Percentiles rank a stretch among this genome's conserved stretches.
Evolutionary conservation across 148 eudicot species (phyloP).

Genomic region (Rhododendron molle): DNA sequence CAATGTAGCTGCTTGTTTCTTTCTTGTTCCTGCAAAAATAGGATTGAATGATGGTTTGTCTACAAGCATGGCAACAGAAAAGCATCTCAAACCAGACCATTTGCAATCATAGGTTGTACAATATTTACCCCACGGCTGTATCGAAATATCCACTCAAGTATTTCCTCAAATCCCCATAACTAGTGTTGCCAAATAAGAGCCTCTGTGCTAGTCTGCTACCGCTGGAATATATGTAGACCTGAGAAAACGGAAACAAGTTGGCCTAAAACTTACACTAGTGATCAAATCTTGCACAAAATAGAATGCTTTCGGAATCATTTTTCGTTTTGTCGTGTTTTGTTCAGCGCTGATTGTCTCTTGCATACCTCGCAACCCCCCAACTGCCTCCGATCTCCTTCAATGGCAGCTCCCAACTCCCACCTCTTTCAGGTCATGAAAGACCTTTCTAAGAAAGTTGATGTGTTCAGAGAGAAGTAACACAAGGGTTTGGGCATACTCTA

Average conservation of each 20-base stretch:
- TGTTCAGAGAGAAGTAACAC: neutral
- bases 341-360: neutral
- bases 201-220: slow-evolving; percentile 97
- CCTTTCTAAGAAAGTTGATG: neutral
- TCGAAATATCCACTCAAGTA: slow-evolving; percentile 81
- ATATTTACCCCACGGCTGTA: slow-evolving; percentile 72
- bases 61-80: neutral
- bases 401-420: neutral
- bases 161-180: slow-evolving; percentile 76
- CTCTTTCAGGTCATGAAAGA: neutral
- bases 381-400: neutral
- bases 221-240: slow-evolving; percentile 96
- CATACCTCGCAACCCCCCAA: neutral
- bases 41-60: neutral
- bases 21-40: slow-evolving; percentile 55
- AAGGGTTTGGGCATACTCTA: neutral
- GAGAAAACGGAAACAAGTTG: slow-evolving; percentile 11
- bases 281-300: neutral
- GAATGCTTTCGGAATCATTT: neutral
- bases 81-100: slow-evolving; percentile 12
- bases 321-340: neutral
- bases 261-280: neutral
- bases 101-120: neutral
- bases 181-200: slow-evolving; percentile 79
- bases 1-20: slow-evolving; percentile 75